Conservation (phyloP, 495 filamentous ascomycete genomes). For the Tuber magnatum region DNA sequence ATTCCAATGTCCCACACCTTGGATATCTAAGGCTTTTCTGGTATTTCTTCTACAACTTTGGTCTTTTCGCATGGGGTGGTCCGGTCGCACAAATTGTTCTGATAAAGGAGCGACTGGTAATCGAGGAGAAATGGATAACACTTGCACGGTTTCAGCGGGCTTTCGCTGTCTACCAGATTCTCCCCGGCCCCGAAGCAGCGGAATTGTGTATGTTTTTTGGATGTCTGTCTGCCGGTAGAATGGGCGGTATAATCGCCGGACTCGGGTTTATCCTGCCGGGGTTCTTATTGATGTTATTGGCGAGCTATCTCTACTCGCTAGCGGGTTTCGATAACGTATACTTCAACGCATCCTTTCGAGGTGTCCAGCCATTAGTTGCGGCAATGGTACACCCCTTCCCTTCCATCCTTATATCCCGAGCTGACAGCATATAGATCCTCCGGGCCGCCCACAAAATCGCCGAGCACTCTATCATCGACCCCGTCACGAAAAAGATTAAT, state of each 20-base stretch:
- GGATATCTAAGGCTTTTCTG: conserved; percentile 40
- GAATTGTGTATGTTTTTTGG: conserved; percentile 45
- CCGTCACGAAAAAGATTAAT: conserved; percentile 39
- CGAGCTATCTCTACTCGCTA: conserved; percentile 41
- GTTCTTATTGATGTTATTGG: conserved; percentile 42
- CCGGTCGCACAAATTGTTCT: conserved; percentile 44
- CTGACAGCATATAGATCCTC: conserved; percentile 35
- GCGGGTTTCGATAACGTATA: conserved; percentile 41
- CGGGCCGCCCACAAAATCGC: conserved; percentile 42
- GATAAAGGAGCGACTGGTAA: conserved; percentile 43
- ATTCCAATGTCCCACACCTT: conserved; percentile 41
- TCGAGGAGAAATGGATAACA: conserved; percentile 43
- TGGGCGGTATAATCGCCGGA: conserved; percentile 43
- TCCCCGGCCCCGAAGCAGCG: conserved; percentile 43
- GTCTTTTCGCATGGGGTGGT: conserved; percentile 44
- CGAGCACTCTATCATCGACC: conserved; percentile 40
- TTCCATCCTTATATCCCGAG: not conserved
- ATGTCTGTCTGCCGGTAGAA: conserved; percentile 41
- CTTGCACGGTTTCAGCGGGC: conserved; percentile 42
- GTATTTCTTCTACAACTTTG: conserved; percentile 45
- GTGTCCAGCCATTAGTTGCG: conserved; percentile 43
- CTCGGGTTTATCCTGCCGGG: conserved; percentile 42
- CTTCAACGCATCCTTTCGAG: conserved; percentile 42
- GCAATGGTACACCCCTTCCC: conserved; percentile 39
- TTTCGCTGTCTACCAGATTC: conserved; percentile 44